These are phyloP conservation scores for Colletotrichum sp. DNA, from an alignment of 2,329 filamentous ascomycete species.

Conservation along the genomic window DNA sequence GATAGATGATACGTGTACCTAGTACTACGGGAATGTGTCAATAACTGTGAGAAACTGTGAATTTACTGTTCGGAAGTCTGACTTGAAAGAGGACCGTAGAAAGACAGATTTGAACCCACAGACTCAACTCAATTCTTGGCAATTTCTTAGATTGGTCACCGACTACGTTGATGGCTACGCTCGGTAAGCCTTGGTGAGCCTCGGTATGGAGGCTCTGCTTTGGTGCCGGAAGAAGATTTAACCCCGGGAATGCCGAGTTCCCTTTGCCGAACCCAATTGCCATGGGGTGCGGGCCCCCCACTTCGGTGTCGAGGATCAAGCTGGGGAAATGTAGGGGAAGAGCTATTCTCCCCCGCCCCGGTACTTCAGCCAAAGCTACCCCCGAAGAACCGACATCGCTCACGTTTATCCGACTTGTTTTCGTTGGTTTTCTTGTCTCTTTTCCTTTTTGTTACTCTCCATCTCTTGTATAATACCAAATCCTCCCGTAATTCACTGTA, in stretches of 20 bases:
- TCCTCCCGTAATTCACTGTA: background rate
- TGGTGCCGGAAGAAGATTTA: slow-evolving; percentile 1
- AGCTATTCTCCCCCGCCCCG: slow-evolving; percentile 16
- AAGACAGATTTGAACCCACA: background rate
- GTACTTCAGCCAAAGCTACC: slow-evolving; percentile 12
- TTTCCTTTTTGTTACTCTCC: background rate
- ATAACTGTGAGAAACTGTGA: fast-evolving
- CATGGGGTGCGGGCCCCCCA: slow-evolving; percentile 15
- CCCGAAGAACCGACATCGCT: slow-evolving; percentile 11
- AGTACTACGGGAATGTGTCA: background rate
- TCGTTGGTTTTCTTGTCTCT: background rate
- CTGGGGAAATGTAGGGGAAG: slow-evolving; percentile 15
- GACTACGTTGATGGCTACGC: background rate
- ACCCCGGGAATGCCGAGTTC: background rate
- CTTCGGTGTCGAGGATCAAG: slow-evolving; percentile 12
- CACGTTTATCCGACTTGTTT: slow-evolving; percentile 11
- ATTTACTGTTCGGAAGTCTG: background rate
- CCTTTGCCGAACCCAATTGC: slow-evolving; percentile 22
- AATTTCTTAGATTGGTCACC: background rate
- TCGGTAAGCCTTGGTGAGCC: background rate
- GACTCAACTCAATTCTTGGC: background rate
- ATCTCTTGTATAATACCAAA: background rate
- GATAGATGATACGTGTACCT: background rate
- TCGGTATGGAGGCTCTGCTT: background rate
- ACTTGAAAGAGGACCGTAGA: background rate